phyloP scores from a whole-genome alignment of 140 eudicot species.

The Flaveria floridana region DNA sequence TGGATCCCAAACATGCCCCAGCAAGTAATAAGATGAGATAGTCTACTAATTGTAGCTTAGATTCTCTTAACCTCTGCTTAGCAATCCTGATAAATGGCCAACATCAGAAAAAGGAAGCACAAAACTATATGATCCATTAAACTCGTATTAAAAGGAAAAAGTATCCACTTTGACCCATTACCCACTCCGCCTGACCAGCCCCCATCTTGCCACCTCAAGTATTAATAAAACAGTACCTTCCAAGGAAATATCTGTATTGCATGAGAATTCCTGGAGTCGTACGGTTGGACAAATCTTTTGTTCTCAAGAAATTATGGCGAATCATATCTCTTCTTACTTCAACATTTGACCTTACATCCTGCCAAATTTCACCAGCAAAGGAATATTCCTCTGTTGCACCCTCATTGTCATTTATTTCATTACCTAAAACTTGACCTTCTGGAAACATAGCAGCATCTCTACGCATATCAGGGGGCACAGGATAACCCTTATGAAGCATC shows the following conservation, averaged over 20 bases:
- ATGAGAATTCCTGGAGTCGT: constrained; percentile 66
- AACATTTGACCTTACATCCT: constrained; percentile 63
- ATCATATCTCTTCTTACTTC: constrained; percentile 60
- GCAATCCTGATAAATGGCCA: constrained; percentile 50
- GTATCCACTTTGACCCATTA: neutral
- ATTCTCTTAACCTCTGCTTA: constrained; percentile 87
- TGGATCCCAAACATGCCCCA: constrained; percentile 86
- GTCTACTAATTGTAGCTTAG: constrained; percentile 74
- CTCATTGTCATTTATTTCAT: constrained; percentile 17
- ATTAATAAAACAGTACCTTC: constrained; percentile 50
- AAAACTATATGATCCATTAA: neutral
- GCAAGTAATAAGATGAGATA: constrained; percentile 83
- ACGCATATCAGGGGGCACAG: constrained; percentile 76
- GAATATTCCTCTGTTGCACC: constrained; percentile 55
- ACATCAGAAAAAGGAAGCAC: constrained; percentile 14
- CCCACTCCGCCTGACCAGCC: constrained; percentile 1
- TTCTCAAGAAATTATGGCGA: constrained; percentile 60
- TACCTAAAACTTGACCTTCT: constrained; percentile 26
- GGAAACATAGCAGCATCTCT: constrained; percentile 33
- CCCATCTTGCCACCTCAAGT: neutral
- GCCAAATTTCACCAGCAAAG: constrained; percentile 94
- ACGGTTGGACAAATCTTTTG: constrained; percentile 73
- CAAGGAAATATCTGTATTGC: constrained; percentile 80
- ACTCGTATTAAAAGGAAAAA: neutral
- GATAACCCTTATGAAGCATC: constrained; percentile 85